A percentile compares a stretch with the other conserved stretches of the same genome.
These are phyloP conservation scores for Hortaea sp. DNA, from an alignment of 2,329 filamentous ascomycete species.

Conservation along the genomic window DNA sequence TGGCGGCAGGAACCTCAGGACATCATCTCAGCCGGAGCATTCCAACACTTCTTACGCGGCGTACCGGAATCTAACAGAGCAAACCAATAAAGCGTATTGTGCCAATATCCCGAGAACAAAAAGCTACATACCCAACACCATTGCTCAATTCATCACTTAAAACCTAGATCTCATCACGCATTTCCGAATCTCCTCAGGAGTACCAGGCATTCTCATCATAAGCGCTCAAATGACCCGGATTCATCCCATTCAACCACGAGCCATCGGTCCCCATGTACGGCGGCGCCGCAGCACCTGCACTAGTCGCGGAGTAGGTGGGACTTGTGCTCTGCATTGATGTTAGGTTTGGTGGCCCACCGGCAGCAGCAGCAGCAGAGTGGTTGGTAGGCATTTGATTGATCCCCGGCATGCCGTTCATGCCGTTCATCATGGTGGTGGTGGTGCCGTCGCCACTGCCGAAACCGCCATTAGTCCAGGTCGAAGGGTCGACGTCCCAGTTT, in stretches of 20 bases:
- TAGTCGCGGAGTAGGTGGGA: not conserved
- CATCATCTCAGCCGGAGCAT: too few species aligned
- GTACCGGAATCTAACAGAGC: too few species aligned
- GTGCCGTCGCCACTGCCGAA: conserved; percentile 1
- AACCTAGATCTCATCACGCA: too few species aligned
- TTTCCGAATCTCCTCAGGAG: conserved; percentile 13
- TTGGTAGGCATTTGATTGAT: not conserved
- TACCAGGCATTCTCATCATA: conserved; percentile 35
- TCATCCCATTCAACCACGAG: conserved; percentile 18
- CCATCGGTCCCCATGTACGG: conserved; percentile 1
- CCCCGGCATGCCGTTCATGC: not conserved
- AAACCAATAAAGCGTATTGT: too few species aligned
- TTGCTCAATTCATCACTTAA: not conserved
- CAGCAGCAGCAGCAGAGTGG: not conserved
- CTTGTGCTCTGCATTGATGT: not conserved
- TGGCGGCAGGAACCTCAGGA: too few species aligned
- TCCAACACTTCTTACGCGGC: too few species aligned
- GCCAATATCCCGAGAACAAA: too few species aligned
- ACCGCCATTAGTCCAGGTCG: conserved; percentile 6
- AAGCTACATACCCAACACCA: not conserved
- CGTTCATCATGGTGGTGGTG: not conserved
- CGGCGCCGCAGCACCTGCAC: not conserved
- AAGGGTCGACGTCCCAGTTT: conserved; percentile 41
- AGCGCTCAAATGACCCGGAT: conserved; percentile 17
- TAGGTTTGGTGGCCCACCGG: not conserved